These are phyloP conservation scores for Xylariaceae sp. DNA, from an alignment of 2,329 filamentous ascomycete species.

Conservation along the genomic window DNA sequence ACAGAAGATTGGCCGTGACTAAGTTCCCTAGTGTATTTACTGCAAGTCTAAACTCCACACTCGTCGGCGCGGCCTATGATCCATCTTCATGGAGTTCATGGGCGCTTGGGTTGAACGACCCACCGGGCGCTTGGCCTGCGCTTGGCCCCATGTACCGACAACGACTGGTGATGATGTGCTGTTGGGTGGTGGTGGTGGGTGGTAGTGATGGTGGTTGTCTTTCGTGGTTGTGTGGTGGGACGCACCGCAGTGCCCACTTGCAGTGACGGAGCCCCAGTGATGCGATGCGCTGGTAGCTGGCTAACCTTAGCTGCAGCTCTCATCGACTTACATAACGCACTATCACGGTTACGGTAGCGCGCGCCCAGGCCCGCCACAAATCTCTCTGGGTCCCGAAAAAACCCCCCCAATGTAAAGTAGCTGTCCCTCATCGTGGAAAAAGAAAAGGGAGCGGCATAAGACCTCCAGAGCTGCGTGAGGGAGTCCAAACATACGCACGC, in stretches of 20 bases:
- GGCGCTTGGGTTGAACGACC: conserved; percentile 14
- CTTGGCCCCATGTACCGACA: conserved; percentile 9
- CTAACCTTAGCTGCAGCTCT: neutral
- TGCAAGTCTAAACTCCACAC: too few relatives aligned
- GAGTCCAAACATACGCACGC: neutral
- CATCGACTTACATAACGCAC: conserved; percentile 2
- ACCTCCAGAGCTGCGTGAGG: conserved; percentile 15
- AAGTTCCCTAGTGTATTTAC: too few relatives aligned
- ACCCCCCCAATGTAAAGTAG: conserved; percentile 17
- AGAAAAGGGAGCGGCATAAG: conserved; percentile 16
- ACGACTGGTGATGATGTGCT: neutral
- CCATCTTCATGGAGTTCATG: conserved; percentile 9
- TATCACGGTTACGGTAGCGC: conserved; percentile 11
- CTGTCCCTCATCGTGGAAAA: conserved; percentile 15
- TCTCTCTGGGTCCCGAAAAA: conserved; percentile 13
- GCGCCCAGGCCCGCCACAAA: conserved; percentile 20
- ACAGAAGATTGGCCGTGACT: too few relatives aligned
- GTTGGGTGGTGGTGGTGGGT: neutral
- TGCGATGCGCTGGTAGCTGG: conserved; percentile 7
- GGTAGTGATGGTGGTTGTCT: conserved; percentile 13
- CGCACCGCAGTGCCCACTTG: neutral
- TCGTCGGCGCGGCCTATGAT: conserved; percentile 16
- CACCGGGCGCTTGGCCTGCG: conserved; percentile 16
- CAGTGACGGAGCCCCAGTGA: conserved; percentile 3
- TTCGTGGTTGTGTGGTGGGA: too few relatives aligned